Base-by-base conservation (phyloP, 306 rosid species). In the Carpinus fangiana region DNA sequence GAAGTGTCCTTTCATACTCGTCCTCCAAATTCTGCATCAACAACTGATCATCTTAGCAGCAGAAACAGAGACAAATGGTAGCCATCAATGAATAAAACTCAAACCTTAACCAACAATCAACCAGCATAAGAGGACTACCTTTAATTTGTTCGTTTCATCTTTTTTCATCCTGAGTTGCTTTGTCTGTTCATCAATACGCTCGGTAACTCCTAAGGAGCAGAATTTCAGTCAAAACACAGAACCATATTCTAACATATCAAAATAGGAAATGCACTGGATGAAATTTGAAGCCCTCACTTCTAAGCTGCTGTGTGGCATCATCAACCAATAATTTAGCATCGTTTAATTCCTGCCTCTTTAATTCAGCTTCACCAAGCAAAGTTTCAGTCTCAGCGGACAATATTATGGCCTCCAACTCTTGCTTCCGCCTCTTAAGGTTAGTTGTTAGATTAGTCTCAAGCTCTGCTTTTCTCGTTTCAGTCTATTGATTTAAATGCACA, bases 371-470 rank as follows among this genome's bases (percentile, higher is more conserved):
- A 66, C 84, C 92, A 54, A 65, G 65, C 86, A 85, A 72, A 83
- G 83, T 81, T 68, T 90, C 93, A 71, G 88, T 86, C 68, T 91
- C 93, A 57, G 84, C 97, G 14, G 93, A 77, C 68, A 90, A 91
- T 82, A 91, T 84, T 45, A 87, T 86, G 59, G 90, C 91, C 81
- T 95, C 98, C 84, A 95, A 79, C 84, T 95, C 98, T 87, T 92
- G 98, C 85, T 81, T 95, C 82, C 98, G 89, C 83, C 97, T 91
- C 89, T 90, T 87, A 61, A 95, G 98, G 86, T 95, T 95, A 66
- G 98, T 92, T n/a, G 97, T 90, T 75, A 95, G 85, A 87, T 95
- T 95, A 69, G 98, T 91, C 81, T 95, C 98, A 61, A 95, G 92
- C 92, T 92, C 98, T 12, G 98, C 93, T 83, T 91, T 95, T 79